Evolutionary conservation across 345 rosid species (phyloP).

Genomic region (Syzygium grande): DNA sequence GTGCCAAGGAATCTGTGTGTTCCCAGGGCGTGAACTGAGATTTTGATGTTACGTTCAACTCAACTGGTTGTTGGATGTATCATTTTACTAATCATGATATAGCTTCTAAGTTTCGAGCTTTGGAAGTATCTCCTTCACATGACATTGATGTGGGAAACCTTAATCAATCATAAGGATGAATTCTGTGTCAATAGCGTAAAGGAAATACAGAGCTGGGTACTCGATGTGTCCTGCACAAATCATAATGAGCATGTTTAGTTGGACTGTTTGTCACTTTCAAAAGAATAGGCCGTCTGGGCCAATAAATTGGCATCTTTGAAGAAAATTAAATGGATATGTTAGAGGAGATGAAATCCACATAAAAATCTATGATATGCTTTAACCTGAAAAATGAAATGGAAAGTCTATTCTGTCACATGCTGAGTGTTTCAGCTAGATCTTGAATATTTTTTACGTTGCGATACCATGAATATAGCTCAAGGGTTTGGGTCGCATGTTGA

Average conservation of each 20-base stretch:
- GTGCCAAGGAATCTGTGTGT: background rate
- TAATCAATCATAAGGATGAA: background rate
- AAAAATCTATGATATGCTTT: background rate
- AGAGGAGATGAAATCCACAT: background rate
- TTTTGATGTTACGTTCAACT: background rate
- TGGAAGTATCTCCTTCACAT: background rate
- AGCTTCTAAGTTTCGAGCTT: background rate
- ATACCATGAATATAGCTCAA: background rate
- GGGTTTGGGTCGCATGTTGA: background rate
- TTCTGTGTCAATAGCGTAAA: background rate
- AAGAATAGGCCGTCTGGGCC: background rate
- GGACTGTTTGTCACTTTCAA: background rate
- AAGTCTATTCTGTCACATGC: background rate
- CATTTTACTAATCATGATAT: background rate
- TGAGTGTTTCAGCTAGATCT: background rate
- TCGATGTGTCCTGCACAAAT: background rate
- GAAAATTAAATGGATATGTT: background rate
- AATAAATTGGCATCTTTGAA: background rate
- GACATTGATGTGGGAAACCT: background rate
- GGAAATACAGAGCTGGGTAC: background rate
- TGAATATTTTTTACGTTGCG: background rate
- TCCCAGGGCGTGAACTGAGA: background rate
- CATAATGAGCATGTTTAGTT: background rate
- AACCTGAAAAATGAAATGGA: background rate
- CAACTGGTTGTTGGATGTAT: background rate